phyloP scores from a whole-genome alignment of 352 stramenopile genomes.

The Chrysophaeum taylorii region DNA sequence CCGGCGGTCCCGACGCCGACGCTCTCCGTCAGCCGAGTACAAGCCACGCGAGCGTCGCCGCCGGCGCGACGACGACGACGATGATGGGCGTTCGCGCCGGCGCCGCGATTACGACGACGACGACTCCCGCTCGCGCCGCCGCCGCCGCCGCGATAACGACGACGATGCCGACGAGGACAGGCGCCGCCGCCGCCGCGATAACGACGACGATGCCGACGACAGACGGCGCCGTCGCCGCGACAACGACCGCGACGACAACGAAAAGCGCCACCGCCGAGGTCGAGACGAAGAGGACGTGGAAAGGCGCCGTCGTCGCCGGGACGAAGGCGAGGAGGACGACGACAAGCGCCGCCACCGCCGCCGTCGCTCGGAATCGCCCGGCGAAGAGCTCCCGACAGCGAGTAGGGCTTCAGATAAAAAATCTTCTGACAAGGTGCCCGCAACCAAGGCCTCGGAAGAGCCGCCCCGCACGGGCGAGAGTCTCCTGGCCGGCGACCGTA shows the following conservation, averaged over 20 bases:
- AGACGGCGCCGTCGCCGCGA: no score
- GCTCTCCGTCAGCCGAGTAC: slow-evolving; percentile 25
- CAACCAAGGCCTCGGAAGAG: slow-evolving; percentile 20
- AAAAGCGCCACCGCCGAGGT: slow-evolving; percentile 2
- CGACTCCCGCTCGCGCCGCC: slow-evolving; percentile 31
- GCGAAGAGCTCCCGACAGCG: no score
- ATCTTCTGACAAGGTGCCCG: no score
- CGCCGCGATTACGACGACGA: slow-evolving; percentile 13
- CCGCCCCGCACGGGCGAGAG: slow-evolving; percentile 16
- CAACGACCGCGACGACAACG: no score
- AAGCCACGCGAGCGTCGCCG: slow-evolving; percentile 39
- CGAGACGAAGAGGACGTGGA: slow-evolving; percentile 14
- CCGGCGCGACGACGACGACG: slow-evolving; percentile 12
- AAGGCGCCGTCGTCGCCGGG: slow-evolving; percentile 29
- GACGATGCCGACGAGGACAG: slow-evolving; percentile 11
- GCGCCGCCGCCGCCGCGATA: slow-evolving; percentile 12
- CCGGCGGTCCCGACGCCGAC: slow-evolving; percentile 20
- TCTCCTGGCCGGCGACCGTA: slow-evolving; percentile 55
- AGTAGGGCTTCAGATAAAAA: slow-evolving; percentile 8
- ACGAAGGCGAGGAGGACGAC: background rate
- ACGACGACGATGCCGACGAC: background rate
- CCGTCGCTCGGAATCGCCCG: background rate
- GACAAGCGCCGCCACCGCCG: background rate
- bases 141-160: slow-evolving; percentile 27
- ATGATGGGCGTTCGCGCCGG: slow-evolving; percentile 17